Conservation (phyloP, 2,329 filamentous ascomycete genomes). For the Penicillium sclerotiorum region DNA sequence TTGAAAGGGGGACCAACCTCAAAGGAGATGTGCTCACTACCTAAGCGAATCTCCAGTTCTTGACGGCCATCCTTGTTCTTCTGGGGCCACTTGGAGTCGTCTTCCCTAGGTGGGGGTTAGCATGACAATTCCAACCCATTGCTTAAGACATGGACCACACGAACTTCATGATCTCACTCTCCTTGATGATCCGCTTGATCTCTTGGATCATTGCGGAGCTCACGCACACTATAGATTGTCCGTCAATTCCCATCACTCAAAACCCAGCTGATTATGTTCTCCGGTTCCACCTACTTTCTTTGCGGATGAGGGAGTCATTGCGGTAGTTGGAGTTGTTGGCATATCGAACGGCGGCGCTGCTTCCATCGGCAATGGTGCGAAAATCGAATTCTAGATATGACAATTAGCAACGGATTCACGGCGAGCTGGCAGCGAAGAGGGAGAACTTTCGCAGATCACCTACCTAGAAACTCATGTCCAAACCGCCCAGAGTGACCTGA, state of each 20-base stretch:
- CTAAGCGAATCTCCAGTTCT: slow-evolving; percentile 90
- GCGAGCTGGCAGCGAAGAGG: no score
- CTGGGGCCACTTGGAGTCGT: slow-evolving; percentile 96
- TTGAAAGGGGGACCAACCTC: slow-evolving; percentile 62
- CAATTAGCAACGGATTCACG: no score
- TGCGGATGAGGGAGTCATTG: slow-evolving; percentile 96
- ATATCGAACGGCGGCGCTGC: slow-evolving; percentile 91
- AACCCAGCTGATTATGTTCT: neutral
- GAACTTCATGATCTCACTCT: slow-evolving; percentile 96
- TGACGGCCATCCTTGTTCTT: slow-evolving; percentile 99
- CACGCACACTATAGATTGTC: slow-evolving; percentile 75
- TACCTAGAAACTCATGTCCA: slow-evolving; percentile 96
- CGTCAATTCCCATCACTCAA: slow-evolving; percentile 1
- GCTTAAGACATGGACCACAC: no score
- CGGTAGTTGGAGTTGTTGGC: slow-evolving; percentile 99
- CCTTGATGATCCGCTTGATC: slow-evolving; percentile 95
- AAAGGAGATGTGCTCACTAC: slow-evolving; percentile 95
- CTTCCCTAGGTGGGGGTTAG: slow-evolving; percentile 67
- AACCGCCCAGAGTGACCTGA: slow-evolving; percentile 97
- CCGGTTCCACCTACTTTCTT: slow-evolving; percentile 78
- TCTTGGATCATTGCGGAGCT: slow-evolving; percentile 87
- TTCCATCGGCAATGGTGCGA: slow-evolving; percentile 85
- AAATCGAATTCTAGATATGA: slow-evolving; percentile 83
- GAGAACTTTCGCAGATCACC: slow-evolving; percentile 22
- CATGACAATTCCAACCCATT: no score